phyloP scores from a whole-genome alignment of 2,329 filamentous ascomycete genomes.

The Coniochaeta prunicola region DNA sequence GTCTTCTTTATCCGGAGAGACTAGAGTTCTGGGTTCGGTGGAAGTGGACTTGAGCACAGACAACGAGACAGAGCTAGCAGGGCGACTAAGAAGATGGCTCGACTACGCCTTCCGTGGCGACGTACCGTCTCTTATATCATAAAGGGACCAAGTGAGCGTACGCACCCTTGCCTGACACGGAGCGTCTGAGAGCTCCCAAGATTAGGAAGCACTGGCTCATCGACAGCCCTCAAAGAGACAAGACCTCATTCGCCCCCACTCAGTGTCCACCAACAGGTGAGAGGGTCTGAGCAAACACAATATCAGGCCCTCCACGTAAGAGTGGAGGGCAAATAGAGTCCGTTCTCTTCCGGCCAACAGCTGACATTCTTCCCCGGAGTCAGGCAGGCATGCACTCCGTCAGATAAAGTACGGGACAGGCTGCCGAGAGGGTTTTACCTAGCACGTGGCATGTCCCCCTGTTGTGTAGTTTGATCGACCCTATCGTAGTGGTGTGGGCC shows the following conservation, averaged over 20 bases:
- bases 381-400: not conserved
- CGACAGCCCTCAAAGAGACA: not conserved
- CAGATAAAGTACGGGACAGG: not conserved
- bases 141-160: not conserved
- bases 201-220: not conserved
- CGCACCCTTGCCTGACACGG: not conserved
- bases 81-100: not conserved
- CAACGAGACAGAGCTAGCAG: not conserved
- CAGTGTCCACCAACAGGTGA: not conserved
- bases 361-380: slow-evolving; percentile 8
- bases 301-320: not conserved
- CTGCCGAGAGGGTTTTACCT: slow-evolving; percentile 3
- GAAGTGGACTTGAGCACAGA: not conserved
- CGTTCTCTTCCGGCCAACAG: not conserved
- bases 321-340: not conserved
- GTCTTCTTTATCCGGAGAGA: not conserved
- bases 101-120: not conserved
- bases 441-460: slow-evolving; percentile 15
- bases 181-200: not conserved
- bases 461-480: slow-evolving; percentile 13
- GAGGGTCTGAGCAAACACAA: not conserved
- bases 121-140: not conserved
- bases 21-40: not conserved
- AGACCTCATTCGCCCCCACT: not conserved
- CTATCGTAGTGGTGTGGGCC: slow-evolving; percentile 1